These are phyloP conservation scores for Podosphaera xanthii DNA, from an alignment of 2,329 filamentous ascomycete genomes.

Conservation along the genomic window DNA sequence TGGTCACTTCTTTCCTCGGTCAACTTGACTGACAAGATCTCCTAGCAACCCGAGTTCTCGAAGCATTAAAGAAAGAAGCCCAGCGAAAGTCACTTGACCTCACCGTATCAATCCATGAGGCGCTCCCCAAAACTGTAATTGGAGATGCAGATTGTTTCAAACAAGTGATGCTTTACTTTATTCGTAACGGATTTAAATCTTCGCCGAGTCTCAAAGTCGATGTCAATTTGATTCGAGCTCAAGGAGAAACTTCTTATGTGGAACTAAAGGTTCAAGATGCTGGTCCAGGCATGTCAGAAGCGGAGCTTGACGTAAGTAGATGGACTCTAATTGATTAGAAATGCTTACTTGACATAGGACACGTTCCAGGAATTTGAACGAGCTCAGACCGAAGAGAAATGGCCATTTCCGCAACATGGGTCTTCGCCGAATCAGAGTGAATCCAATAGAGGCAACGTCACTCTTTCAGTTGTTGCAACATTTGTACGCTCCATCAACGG, in stretches of 20 bases:
- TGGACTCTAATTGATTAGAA: background rate
- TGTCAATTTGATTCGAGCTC: conserved; percentile 4
- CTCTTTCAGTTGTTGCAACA: conserved; percentile 8
- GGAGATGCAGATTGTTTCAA: conserved; percentile 8
- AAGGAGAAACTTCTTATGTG: conserved; percentile 5
- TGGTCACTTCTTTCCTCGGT: background rate
- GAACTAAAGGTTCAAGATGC: conserved; percentile 9
- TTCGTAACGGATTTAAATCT: conserved; percentile 8
- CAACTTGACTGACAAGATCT: background rate
- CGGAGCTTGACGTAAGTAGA: conserved; percentile 8
- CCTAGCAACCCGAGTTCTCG: conserved; percentile 1
- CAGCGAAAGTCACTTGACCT: conserved; percentile 8
- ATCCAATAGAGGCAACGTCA: background rate
- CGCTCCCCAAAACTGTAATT: conserved; percentile 8
- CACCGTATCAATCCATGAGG: conserved; percentile 7
- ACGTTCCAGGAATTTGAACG: conserved; percentile 11
- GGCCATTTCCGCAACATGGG: conserved; percentile 1
- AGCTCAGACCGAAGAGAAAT: conserved; percentile 7
- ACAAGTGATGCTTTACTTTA: conserved; percentile 9
- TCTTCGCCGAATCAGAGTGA: background rate
- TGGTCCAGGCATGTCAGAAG: conserved; percentile 10
- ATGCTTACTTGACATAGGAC: conserved; percentile 2
- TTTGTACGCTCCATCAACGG: conserved; percentile 10
- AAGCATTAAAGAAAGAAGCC: conserved; percentile 4
- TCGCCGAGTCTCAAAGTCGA: conserved; percentile 9